These are phyloP conservation scores for Diversispora epigaea DNA, from an alignment of 192 early-diverging fungal genomes.

Conservation along the genomic window DNA sequence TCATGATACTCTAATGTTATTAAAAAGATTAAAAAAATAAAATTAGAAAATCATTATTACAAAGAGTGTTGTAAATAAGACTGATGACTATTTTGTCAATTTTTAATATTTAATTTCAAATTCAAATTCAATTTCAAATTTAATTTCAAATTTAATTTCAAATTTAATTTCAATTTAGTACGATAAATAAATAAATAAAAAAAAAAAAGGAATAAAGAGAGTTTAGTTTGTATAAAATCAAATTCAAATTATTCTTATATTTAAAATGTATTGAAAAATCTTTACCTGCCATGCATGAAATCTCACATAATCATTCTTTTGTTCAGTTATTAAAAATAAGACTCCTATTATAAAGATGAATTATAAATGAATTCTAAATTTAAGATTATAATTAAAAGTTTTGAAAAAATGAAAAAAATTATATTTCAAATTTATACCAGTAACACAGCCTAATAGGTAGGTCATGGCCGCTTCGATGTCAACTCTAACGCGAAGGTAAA, in stretches of 20 bases:
- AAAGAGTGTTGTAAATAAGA: constrained; percentile 12
- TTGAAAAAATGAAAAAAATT: no score
- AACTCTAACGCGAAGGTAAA: constrained; percentile 55
- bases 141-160: no score
- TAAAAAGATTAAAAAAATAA: background rate
- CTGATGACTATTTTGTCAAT: constrained; percentile 8
- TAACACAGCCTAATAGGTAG: constrained; percentile 60
- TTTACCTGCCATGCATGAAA: constrained; percentile 68
- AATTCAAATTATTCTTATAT: background rate
- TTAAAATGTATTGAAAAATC: no score
- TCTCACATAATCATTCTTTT: constrained; percentile 72
- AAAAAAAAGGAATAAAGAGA: background rate
- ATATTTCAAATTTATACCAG: constrained; percentile 37
- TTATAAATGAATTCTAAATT: no score
- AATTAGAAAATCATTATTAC: background rate
- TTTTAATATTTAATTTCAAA: background rate
- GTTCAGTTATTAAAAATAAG: constrained; percentile 71
- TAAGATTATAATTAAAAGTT: no score
- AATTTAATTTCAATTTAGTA: background rate
- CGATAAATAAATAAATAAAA: background rate
- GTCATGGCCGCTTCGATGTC: constrained; percentile 75
- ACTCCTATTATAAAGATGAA: constrained; percentile 47
- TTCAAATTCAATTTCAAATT: no score
- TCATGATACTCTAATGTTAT: background rate
- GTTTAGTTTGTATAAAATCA: background rate